Base-by-base conservation (phyloP, 768 basidiomycete genomes). In the Trametes cingulata region DNA sequence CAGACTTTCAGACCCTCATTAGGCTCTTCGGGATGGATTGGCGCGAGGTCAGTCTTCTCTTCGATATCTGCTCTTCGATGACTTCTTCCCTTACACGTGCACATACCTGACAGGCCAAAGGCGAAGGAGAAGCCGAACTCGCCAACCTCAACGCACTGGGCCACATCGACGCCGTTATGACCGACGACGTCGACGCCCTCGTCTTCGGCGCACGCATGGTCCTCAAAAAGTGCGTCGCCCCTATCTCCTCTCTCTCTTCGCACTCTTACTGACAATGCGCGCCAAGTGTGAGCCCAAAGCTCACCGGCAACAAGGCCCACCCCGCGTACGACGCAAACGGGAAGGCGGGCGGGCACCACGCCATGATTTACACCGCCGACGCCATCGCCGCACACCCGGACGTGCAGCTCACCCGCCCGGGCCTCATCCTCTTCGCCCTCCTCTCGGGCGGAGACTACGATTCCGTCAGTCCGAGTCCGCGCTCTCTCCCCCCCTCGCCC, bases 111-210 rank as follows among this genome's bases (percentile, higher is more conserved):
- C 13, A 79, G 78, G 80, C 80, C 6, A 73, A 73, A 12, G 80
- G 80, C 25, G 79, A 82, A 67, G 81, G 80, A 1, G 80, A 82
- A 60, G 80, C 81, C 0, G 79, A 83, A 58, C 73, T 82, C 1
- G 80, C 79, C 1, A 63, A 70, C 12, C 76, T 83, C 62, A 78
- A 77, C 49, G 52, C 61, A 2, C 50, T 60, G 25, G 76, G 75
- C 8, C 56, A 71, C 50, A 76, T 84, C 19, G 81, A 83, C 61
- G 75, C 76, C 0, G 71, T 83, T 13, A 59, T 82, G 29, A 80
- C 80, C 1, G 80, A 82, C 60, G 80, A 82, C 68, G 76, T 73
- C 3, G 81, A 82, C 65, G 72, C 78, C 0, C 64, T 83, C 6
- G 52, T 83, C 0, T 84, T 83, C 58, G 81, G 82, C 13, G 80